These are phyloP conservation scores for Verruconis gallopava DNA, from an alignment of 2,329 filamentous ascomycete species.

Conservation along the genomic window DNA sequence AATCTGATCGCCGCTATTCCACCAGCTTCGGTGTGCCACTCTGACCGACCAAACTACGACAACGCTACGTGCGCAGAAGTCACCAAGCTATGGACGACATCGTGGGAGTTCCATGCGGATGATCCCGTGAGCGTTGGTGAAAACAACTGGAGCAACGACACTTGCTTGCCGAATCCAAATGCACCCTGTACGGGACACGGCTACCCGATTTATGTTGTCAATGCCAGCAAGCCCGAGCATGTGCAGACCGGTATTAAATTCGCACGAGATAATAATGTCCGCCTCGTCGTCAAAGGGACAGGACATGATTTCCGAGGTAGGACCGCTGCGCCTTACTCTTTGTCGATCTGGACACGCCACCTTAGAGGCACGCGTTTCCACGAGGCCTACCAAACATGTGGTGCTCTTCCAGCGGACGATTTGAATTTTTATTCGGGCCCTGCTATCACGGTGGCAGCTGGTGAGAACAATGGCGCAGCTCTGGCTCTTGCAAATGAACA, in stretches of 20 bases:
- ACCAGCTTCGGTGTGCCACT: constrained; percentile 9
- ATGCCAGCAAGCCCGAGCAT: constrained; percentile 6
- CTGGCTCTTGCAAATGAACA: neutral
- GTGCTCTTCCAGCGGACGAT: neutral
- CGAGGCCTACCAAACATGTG: constrained; percentile 2
- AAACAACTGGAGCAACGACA: constrained; percentile 11
- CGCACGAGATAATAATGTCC: constrained; percentile 9
- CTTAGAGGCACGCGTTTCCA: constrained; percentile 1
- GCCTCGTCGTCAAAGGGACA: constrained; percentile 7
- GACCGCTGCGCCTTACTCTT: neutral
- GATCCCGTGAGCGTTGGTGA: constrained; percentile 6
- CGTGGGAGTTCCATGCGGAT: constrained; percentile 3
- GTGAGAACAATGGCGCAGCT: neutral
- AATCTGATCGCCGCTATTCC: constrained; percentile 1
- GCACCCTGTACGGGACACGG: constrained; percentile 3
- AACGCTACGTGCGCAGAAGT: constrained; percentile 1
- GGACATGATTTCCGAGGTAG: constrained; percentile 9
- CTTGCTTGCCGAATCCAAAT: constrained; percentile 6
- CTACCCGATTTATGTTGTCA: constrained; percentile 9
- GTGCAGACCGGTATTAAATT: constrained; percentile 9
- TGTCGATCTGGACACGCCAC: constrained; percentile 10
- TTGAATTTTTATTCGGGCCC: neutral
- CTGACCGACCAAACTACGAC: neutral
- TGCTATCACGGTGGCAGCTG: neutral
- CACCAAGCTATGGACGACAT: neutral